These are phyloP conservation scores for Linum lewisii DNA, from an alignment of 345 rosid species.

Conservation along the genomic window DNA sequence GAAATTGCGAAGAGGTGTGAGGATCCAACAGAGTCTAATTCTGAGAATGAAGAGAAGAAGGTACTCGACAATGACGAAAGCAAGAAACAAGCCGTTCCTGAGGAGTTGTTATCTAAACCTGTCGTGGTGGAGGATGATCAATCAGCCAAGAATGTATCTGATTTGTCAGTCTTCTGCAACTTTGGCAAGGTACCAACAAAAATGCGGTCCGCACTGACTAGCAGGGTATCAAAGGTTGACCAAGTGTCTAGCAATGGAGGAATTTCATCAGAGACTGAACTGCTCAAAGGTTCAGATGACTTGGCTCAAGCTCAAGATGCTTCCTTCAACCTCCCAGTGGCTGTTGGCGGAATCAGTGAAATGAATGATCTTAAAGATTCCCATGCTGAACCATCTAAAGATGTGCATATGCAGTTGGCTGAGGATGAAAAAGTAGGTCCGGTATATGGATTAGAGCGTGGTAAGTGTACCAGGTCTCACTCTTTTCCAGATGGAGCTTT, in stretches of 20 bases:
- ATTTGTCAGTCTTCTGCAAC: conserved; percentile 59
- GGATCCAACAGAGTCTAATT: conserved; percentile 24
- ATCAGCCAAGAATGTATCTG: conserved; percentile 33
- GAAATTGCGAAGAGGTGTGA: conserved; percentile 39
- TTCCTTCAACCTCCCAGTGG: conserved; percentile 26
- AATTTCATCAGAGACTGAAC: conserved; percentile 29
- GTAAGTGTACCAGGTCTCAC: conserved; percentile 43
- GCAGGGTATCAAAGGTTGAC: conserved; percentile 32
- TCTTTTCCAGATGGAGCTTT: conserved; percentile 48
- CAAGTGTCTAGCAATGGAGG: conserved; percentile 28
- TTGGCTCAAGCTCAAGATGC: conserved; percentile 28
- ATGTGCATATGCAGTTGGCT: conserved; percentile 17
- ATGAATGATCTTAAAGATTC: conserved; percentile 20
- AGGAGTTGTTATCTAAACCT: conserved; percentile 25
- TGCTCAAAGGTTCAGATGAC: conserved; percentile 23
- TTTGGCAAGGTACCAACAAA: conserved; percentile 78
- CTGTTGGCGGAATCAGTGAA: conserved; percentile 18
- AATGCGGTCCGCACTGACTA: conserved; percentile 63
- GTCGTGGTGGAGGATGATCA: conserved; percentile 23
- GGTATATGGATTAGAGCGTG: conserved; percentile 26
- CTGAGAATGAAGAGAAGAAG: conserved; percentile 35
- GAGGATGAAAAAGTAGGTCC: conserved; percentile 29
- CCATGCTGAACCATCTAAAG: conserved; percentile 30
- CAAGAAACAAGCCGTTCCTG: conserved; percentile 32
- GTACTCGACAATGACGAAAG: conserved; percentile 27